Base-by-base conservation (phyloP, 2,329 filamentous ascomycete species). In the Orbilia blumenaviensis region DNA sequence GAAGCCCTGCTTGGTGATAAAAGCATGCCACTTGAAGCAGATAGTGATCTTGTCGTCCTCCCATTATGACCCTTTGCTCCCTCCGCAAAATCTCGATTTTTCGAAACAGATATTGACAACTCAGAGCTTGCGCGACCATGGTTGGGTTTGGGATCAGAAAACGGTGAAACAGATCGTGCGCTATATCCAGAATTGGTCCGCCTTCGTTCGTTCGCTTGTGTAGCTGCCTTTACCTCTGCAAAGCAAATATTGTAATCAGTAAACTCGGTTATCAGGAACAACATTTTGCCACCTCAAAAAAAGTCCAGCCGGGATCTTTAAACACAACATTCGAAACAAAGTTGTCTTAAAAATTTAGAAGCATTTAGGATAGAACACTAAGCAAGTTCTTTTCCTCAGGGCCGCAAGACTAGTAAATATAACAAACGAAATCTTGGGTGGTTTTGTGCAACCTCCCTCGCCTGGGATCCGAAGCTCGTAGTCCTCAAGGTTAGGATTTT, bases 51-150 rank as follows among this genome's bases (percentile, higher is more conserved):
- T 12, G 61, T 64, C 12, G 73, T 46, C 34, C 67, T 66, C 8
- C 54, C 66, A 66, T 68, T 54, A 34, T 67, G 60, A 3, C 67
- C 73, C 29, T 77, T 77, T 18, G 61, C 73, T 14, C 36, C 56
- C 21, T 77, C 73, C 10, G 58, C 32, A 2, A 36, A 29, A 42
- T 77, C 66, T n/a, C 61, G 66, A 64, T 60, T 27, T 50, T 66
- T 72, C 7, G 73, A 78, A 82, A 83, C 78, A 83, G 84, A 79
- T 81, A 81, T 69, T 58, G 89, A 90, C 79, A 89, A 86, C 82
- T 92, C 90, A 64, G 90, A 92, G 83, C 89, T 92, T 66, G 90
- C 88, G 79, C 90, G 88, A 81, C 87, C 90, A 82, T 91, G 89
- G 14, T 78, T 79, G n/a, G 72, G 64, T 21, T 76, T 76, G 18